phyloP scores from a whole-genome alignment of 108 stramenopile genomes.

The Epipyxis sp. region DNA sequence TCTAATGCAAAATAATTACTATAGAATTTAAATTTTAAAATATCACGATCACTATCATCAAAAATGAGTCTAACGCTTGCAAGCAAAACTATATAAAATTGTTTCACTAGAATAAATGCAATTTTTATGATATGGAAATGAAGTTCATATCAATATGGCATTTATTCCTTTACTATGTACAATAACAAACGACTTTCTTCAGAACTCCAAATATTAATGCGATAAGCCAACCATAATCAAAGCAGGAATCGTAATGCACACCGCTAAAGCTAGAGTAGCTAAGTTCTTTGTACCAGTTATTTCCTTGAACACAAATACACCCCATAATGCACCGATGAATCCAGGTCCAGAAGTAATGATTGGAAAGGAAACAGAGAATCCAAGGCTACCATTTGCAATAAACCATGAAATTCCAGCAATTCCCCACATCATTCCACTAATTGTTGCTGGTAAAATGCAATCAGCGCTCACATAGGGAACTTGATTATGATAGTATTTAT shows the following conservation, averaged over 20 bases:
- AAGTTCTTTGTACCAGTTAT: slow-evolving; percentile 40
- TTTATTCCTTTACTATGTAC: too few species aligned
- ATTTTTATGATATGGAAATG: too few species aligned
- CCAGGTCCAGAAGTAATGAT: slow-evolving; percentile 43
- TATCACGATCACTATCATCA: too few species aligned
- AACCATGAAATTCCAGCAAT: slow-evolving; percentile 42
- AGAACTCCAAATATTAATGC: too few species aligned
- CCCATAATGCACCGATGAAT: slow-evolving; percentile 39
- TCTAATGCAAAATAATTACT: too few species aligned
- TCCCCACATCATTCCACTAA: slow-evolving; percentile 39
- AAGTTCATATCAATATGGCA: too few species aligned
- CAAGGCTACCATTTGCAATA: slow-evolving; percentile 38
- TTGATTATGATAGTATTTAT: not conserved
- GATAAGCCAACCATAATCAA: slow-evolving; percentile 7
- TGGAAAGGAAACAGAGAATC: slow-evolving; percentile 39
- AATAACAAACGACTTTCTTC: too few species aligned
- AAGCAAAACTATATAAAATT: too few species aligned
- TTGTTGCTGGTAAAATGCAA: slow-evolving; percentile 29
- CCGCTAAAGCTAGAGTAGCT: not conserved
- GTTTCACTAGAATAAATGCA: too few species aligned
- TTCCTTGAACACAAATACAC: slow-evolving; percentile 40
- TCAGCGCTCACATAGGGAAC: slow-evolving; percentile 8
- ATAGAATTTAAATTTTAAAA: too few species aligned
- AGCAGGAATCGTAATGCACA: not conserved
- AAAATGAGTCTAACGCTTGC: too few species aligned